These are phyloP conservation scores for Mucor irregularis DNA, from an alignment of 371 early-diverging fungal genomes.

Conservation along the genomic window DNA sequence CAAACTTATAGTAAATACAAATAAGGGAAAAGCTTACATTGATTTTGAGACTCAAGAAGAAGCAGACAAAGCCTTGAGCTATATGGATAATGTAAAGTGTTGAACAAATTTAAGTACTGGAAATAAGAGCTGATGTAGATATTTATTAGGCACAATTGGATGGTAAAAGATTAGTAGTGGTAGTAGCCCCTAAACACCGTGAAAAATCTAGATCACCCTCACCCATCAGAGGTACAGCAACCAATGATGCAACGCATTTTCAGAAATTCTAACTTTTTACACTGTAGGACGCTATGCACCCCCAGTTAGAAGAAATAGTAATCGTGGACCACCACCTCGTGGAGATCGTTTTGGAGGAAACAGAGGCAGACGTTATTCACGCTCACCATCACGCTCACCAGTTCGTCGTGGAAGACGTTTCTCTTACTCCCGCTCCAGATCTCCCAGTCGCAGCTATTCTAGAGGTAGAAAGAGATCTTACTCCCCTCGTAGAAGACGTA, in stretches of 20 bases:
- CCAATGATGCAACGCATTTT: no score
- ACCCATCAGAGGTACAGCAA: constrained; percentile 30
- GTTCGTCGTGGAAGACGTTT: constrained; percentile 29
- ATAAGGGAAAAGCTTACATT: constrained; percentile 56
- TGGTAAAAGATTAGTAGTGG: constrained; percentile 40
- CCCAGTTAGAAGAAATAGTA: constrained; percentile 21
- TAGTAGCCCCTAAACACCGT: constrained; percentile 33
- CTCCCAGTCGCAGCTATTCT: constrained; percentile 36
- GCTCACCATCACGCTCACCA: constrained; percentile 27
- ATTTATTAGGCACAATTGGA: constrained; percentile 54
- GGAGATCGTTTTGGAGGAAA: constrained; percentile 14
- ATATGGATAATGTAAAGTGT: constrained; percentile 53
- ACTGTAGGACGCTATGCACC: constrained; percentile 29
- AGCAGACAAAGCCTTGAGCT: constrained; percentile 53
- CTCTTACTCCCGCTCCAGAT: constrained; percentile 41
- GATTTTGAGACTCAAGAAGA: constrained; percentile 59
- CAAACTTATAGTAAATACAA: constrained; percentile 41
- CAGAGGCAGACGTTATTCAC: constrained; percentile 29
- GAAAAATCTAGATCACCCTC: constrained; percentile 34
- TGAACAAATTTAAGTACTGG: not conserved
- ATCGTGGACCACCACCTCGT: constrained; percentile 16
- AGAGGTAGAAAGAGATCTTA: constrained; percentile 29
- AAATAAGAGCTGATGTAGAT: not conserved
- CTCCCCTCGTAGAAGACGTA: constrained; percentile 29
- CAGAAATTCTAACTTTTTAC: not conserved